A percentile compares a stretch with the other conserved stretches of the same genome.
phyloP scores from a whole-genome alignment of 176 grass and related monocot genomes.

The Guadua angustifolia region DNA sequence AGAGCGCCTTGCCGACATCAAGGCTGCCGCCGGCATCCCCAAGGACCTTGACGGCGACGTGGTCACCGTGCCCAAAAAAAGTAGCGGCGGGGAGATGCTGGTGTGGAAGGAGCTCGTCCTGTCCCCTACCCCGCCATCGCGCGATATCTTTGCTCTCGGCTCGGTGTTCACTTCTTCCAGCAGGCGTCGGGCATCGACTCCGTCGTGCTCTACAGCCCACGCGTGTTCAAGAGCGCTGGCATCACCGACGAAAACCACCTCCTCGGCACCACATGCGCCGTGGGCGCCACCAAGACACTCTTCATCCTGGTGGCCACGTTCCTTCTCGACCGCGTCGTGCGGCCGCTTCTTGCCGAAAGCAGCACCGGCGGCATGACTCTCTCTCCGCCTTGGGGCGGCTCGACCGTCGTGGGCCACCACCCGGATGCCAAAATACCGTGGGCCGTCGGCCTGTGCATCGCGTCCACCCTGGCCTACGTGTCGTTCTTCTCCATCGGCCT shows the following conservation, averaged over 20 bases:
- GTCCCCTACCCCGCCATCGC: slow-evolving; percentile 39
- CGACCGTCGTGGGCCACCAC: slow-evolving; percentile 49
- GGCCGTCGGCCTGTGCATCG: slow-evolving; percentile 62
- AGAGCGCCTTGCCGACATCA: slow-evolving; percentile 65
- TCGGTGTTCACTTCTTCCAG: slow-evolving; percentile 69
- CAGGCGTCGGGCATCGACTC: slow-evolving; percentile 66
- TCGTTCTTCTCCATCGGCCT: slow-evolving; percentile 78
- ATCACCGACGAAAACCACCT: slow-evolving; percentile 47
- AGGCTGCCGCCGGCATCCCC: slow-evolving; percentile 66
- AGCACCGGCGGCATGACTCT: slow-evolving; percentile 50
- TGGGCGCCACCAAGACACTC: slow-evolving; percentile 68
- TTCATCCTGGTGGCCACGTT: slow-evolving; percentile 69
- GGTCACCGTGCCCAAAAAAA: slow-evolving; percentile 41
- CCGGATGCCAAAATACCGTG: slow-evolving; percentile 35
- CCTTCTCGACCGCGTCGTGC: slow-evolving; percentile 61
- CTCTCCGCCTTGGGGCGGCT: slow-evolving; percentile 48
- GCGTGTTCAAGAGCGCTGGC: slow-evolving; percentile 63
- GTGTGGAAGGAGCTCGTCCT: slow-evolving; percentile 80
- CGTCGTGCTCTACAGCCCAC: slow-evolving; percentile 71
- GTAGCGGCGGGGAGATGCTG: slow-evolving; percentile 36
- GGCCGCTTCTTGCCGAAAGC: slow-evolving; percentile 62
- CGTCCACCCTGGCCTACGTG: slow-evolving; percentile 52
- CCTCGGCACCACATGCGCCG: slow-evolving; percentile 66
- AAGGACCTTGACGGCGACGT: slow-evolving; percentile 57
- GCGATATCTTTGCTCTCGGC: no score